A percentile compares a stretch with the other conserved stretches of the same genome.
phyloP scores from a whole-genome alignment of 2,329 filamentous ascomycete species.

The Trichoderma citrinoviride region DNA sequence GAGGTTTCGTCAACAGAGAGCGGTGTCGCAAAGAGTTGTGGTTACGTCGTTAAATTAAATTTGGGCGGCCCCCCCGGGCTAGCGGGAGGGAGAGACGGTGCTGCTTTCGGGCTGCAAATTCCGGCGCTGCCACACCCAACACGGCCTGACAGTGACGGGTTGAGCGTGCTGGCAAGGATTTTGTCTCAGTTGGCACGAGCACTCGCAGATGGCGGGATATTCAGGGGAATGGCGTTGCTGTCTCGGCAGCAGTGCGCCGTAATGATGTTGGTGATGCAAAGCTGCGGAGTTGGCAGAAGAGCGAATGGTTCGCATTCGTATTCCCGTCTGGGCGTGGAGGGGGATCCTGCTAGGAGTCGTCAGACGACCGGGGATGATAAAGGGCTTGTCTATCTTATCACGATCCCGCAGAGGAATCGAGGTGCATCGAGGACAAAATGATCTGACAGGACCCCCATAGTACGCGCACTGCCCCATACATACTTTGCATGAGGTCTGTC shows the following conservation, averaged over 20 bases:
- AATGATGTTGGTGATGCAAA: not conserved
- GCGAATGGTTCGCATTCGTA: not conserved
- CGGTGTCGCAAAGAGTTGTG: conserved; percentile 17
- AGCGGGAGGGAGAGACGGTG: conserved; percentile 5
- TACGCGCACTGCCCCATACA: not conserved
- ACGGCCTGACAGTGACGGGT: not conserved
- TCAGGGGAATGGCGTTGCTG: not conserved
- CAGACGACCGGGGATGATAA: not conserved
- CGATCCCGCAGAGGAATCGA: not conserved
- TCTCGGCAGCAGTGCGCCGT: not conserved
- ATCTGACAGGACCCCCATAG: not conserved
- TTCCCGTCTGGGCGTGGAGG: not conserved
- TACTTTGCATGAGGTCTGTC: not conserved
- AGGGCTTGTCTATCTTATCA: conserved; percentile 4
- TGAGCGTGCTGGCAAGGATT: not conserved
- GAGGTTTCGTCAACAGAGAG: not conserved
- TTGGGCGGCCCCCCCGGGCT: conserved; percentile 11
- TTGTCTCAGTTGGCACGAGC: not conserved
- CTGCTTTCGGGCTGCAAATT: conserved; percentile 24
- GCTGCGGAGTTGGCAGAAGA: not conserved
- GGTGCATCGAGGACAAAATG: not conserved
- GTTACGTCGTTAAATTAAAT: conserved; percentile 22
- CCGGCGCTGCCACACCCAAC: conserved; percentile 18
- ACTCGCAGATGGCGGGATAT: not conserved
- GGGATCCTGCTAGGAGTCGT: not conserved